A percentile compares a stretch with the other conserved stretches of the same genome.
Conservation (phyloP, 2,329 filamentous ascomycete genomes). For the Sporothrix variecibatus region DNA sequence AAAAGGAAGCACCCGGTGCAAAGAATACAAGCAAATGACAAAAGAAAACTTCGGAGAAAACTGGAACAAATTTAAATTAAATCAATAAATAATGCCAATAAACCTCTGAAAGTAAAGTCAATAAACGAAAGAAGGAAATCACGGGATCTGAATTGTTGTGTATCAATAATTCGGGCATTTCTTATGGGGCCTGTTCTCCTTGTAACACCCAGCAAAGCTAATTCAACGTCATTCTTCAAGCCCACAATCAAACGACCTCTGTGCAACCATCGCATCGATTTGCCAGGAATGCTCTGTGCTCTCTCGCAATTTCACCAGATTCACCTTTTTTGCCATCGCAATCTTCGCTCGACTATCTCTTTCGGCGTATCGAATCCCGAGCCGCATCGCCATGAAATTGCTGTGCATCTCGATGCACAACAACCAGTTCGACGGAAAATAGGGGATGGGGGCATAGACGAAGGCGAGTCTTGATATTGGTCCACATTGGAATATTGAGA, state of each 20-base stretch:
- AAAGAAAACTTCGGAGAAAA: background rate
- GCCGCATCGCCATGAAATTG: background rate
- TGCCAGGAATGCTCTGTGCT: conserved; percentile 8
- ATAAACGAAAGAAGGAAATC: background rate
- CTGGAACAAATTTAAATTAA: conserved; percentile 4
- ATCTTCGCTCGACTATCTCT: background rate
- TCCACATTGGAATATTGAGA: background rate
- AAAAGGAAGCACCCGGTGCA: background rate
- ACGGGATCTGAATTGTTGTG: background rate
- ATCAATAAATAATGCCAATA: background rate
- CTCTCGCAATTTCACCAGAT: background rate
- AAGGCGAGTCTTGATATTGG: background rate
- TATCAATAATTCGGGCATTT: background rate
- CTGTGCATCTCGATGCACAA: background rate
- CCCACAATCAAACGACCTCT: background rate
- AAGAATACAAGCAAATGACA: background rate
- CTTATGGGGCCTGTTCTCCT: background rate
- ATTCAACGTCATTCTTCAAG: background rate
- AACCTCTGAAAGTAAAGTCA: background rate
- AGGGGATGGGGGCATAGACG: background rate
- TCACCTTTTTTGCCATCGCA: background rate
- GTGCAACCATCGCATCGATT: conserved; percentile 14
- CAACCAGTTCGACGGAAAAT: background rate
- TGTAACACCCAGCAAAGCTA: background rate
- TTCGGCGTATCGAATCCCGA: background rate